Conservation (phyloP, 768 basidiomycete species). For the Crepidotus variabilis region DNA sequence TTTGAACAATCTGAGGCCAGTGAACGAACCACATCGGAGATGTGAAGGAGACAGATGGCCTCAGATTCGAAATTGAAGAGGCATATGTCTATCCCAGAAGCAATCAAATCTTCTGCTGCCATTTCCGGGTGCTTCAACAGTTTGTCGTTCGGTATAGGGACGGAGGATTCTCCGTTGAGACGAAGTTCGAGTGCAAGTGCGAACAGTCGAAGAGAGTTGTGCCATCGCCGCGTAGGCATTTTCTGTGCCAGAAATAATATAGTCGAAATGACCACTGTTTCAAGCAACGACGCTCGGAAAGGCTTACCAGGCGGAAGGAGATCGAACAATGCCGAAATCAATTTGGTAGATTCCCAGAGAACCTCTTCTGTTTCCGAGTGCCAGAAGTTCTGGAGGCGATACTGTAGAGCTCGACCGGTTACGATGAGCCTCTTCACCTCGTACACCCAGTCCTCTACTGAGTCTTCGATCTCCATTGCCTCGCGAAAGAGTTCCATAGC, state of each 20-base stretch:
- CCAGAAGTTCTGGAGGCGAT: slow-evolving; percentile 6
- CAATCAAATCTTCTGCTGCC: background rate
- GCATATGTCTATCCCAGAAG: background rate
- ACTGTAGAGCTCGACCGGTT: slow-evolving; percentile 8
- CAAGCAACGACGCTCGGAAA: slow-evolving; percentile 7
- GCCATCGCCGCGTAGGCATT: background rate
- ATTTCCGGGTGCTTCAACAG: background rate
- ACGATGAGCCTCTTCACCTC: slow-evolving; percentile 6
- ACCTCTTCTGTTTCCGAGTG: background rate
- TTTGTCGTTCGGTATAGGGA: background rate
- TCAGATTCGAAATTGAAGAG: background rate
- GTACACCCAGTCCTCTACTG: background rate
- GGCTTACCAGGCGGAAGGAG: slow-evolving; percentile 5
- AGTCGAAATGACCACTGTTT: slow-evolving; percentile 1
- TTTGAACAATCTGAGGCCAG: slow-evolving; percentile 1
- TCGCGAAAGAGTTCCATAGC: slow-evolving; percentile 11
- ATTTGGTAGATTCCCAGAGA: background rate
- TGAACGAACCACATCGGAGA: slow-evolving; percentile 3
- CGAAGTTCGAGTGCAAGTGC: slow-evolving; percentile 2
- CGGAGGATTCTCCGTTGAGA: slow-evolving; percentile 1
- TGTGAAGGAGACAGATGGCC: slow-evolving; percentile 9
- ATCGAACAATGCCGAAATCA: slow-evolving; percentile 2
- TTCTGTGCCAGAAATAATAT: slow-evolving; percentile 3
- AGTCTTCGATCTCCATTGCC: background rate
- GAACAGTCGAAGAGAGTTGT: slow-evolving; percentile 3